Evolutionary conservation across 2,329 filamentous ascomycete species (phyloP), one percentile per base, ranked within the genome.

Genomic region (Beauveria scarabaeidicola): DNA sequence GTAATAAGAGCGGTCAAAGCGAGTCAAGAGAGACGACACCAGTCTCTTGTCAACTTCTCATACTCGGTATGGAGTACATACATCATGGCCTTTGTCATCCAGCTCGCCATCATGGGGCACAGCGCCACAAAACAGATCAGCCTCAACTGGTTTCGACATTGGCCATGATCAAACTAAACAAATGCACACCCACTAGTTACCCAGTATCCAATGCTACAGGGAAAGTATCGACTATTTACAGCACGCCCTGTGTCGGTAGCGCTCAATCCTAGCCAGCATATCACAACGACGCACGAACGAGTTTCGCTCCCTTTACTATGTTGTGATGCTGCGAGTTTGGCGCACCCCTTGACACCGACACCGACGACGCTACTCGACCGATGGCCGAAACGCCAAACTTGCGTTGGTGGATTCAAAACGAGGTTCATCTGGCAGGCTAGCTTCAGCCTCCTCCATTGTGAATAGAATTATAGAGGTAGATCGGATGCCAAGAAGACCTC

Each of bases 101-200:
- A 13, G 32, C 32, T 36, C 32, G 32, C 32, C 32, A 36, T 36
- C 32, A 13, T 13, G 32, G 32, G 32, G 13, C 32, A 36, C 32
- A 36, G 27, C 5, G n/a, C 50, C 36, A 54, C 50, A 43, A 54
- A 59, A 59, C 57, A 40, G 50, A 59, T 59, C 57, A 59, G n/a
- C 57, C 29, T 44, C 57, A 19, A 27, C 50, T 47, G 50, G 41
- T 59, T 53, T 54, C 57, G 50, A 47, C 50, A 46, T 9, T 29
- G 19, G 29, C 36, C 56, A 21, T 52, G 13, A 46, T 59, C 50
- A 59, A 59, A 59, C 57, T 40, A 59, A 59, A 59, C 57, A 59
- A 47, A 53, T 46, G 8, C 50, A 38, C 27, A 48, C 48, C 40
- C 29, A 36, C 32, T 21, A 47, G 41, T 50, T 50, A 47, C 47